These are phyloP conservation scores for Agaricus sinodeliciosus DNA, from an alignment of 768 basidiomycete species.

Conservation along the genomic window DNA sequence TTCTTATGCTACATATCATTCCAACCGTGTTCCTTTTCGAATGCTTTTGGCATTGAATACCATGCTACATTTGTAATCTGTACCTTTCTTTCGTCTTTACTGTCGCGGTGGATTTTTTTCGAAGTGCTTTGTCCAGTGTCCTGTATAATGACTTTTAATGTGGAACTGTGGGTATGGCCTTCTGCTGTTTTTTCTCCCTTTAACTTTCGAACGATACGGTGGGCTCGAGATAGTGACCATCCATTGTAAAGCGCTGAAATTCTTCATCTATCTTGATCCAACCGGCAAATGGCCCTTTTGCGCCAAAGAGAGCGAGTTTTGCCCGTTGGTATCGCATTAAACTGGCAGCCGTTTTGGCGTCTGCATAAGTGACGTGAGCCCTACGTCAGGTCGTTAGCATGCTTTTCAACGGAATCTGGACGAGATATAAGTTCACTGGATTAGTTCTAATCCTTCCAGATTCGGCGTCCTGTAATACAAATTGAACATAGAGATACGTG, in stretches of 20 bases:
- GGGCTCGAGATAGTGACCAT: not conserved
- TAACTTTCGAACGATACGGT: not conserved
- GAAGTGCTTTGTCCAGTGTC: not conserved
- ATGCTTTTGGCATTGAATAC: not conserved
- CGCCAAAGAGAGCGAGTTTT: constrained; percentile 39
- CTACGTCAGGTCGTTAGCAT: not conserved
- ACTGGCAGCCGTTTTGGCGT: constrained; percentile 2
- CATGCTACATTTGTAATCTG: not conserved
- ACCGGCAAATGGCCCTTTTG: constrained; percentile 45
- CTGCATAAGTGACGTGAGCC: not conserved
- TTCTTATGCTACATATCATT: not conserved
- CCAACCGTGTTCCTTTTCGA: not conserved
- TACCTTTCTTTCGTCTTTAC: not conserved
- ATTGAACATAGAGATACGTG: constrained; percentile 39
- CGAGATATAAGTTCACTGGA: not conserved
- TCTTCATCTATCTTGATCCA: constrained; percentile 52
- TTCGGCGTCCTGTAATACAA: constrained; percentile 28
- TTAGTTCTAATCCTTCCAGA: not conserved
- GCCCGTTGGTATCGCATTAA: constrained; percentile 35
- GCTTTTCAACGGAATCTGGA: not conserved
- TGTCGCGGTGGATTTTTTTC: not conserved
- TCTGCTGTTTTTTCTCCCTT: no score
- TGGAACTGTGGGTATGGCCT: not conserved
- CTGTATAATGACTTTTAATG: not conserved
- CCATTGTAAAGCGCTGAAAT: constrained; percentile 45